phyloP scores from a whole-genome alignment of 768 basidiomycete species.

The Filobasidium floriforme region DNA sequence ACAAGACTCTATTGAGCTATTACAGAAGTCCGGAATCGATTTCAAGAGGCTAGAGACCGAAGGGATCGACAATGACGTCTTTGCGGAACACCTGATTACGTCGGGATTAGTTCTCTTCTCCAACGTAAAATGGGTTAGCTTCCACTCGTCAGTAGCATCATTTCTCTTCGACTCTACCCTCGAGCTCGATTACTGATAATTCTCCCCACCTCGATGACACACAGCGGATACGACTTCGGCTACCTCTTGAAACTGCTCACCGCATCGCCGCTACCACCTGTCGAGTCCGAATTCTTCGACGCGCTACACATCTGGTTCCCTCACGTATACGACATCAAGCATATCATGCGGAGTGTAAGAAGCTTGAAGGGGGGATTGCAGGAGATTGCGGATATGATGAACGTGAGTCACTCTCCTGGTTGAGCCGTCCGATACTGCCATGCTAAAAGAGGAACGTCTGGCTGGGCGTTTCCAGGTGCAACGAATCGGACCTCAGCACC shows the following conservation, averaged over 20 bases:
- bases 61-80: constrained; percentile 86
- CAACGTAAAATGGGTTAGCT: constrained; percentile 93
- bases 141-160: constrained; percentile 73
- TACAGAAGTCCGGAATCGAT: constrained; percentile 92
- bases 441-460: neutral
- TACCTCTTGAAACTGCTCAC: constrained; percentile 89
- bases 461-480: constrained; percentile 55
- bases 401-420: constrained; percentile 53
- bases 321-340: constrained; percentile 93
- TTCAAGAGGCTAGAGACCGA: constrained; percentile 86
- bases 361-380: constrained; percentile 78
- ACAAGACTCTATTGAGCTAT: constrained; percentile 89
- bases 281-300: constrained; percentile 84
- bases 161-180: neutral
- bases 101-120: constrained; percentile 82
- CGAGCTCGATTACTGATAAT: neutral
- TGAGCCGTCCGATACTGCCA: neutral
- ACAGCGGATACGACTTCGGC: constrained; percentile 96
- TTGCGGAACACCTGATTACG: constrained; percentile 94
- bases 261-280: constrained; percentile 70
- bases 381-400: constrained; percentile 91
- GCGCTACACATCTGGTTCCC: constrained; percentile 88
- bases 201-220: neutral
- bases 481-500: constrained; percentile 83
- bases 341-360: constrained; percentile 79